Evolutionary conservation across 768 basidiomycete genomes (phyloP), one percentile per base, ranked within the genome.

Genomic region (Gautieria morchelliformis): DNA sequence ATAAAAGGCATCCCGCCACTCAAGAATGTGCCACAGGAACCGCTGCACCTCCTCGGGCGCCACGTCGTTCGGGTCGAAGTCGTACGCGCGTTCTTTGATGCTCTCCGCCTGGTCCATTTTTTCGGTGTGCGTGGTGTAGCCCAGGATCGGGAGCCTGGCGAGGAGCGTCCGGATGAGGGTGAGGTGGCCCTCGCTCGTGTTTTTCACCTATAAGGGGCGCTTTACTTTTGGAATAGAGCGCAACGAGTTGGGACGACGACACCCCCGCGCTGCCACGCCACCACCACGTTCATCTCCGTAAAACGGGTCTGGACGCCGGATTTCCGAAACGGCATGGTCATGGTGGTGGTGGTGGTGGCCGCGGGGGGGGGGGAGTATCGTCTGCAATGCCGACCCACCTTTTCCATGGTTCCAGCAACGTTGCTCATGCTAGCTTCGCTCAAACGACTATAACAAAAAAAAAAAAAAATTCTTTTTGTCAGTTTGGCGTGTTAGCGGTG

Each of bases 1-100:
- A 68, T 79, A 79, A 45, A 87, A 70, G 22, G 70, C 72, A 63
- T 88, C 87, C 41, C 81, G 77, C 81, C 84, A 87, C 56, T 74
- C 77, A 39, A 88, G 68, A 20, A 86, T 67, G 51, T 78, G 71
- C 65, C 79, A 72, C 4, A 87, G 68, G 52, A 78, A 74, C 41
- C 72, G 66, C 61, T 83, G 83, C 17, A 87, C 78, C 60, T 85
- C 81, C 40, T 83, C 80, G 17, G 85, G 83, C 2, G 78, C 77
- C 64, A 86, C 69, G 52, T 81, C 75, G 61, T 80, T 70, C 0
- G 84, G 84, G 60, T 89, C 73, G 64, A 85, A 79, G 53, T 78
- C 68, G 61, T 85, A 85, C 2, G 78, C 83, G 61, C 83, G 75
- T 20, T 79, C 70, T 62, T 81, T 69, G 59, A 87, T 75, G 24